These are phyloP conservation scores for Emericellopsis atlantica DNA, from an alignment of 2,329 filamentous ascomycete species.

Conservation along the genomic window DNA sequence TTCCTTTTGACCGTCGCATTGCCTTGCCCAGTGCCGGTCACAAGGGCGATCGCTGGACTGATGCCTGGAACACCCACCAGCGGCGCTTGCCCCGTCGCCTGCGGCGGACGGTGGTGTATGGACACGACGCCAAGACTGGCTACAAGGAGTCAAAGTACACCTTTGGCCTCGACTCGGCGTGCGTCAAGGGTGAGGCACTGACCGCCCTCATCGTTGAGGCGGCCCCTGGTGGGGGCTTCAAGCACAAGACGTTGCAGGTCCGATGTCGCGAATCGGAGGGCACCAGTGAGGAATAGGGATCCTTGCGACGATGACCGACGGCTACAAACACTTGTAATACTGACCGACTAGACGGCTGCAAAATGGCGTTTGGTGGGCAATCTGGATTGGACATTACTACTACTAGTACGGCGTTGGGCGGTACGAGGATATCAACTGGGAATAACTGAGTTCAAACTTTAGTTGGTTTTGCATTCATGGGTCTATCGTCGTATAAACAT, in stretches of 20 bases:
- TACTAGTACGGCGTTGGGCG: no score
- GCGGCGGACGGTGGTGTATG: conserved; percentile 66
- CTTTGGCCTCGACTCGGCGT: conserved; percentile 77
- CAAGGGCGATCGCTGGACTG: conserved; percentile 54
- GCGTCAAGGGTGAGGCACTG: conserved; percentile 62
- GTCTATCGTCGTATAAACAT: no score
- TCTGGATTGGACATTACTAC: no score
- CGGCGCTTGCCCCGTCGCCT: conserved; percentile 13
- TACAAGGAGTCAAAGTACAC: conserved; percentile 52
- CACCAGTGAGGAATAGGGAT: no score
- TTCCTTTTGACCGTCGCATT: conserved; percentile 14
- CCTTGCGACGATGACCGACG: no score
- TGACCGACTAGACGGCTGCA: no score
- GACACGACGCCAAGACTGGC: conserved; percentile 68
- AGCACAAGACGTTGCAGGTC: conserved; percentile 26
- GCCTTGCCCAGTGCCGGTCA: conserved; percentile 26
- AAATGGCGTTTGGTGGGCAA: no score
- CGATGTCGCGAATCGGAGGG: conserved; percentile 15
- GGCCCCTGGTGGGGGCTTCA: conserved; percentile 14
- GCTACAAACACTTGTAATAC: no score
- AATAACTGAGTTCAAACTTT: no score
- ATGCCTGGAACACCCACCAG: conserved; percentile 45
- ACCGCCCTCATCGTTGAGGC: conserved; percentile 65
- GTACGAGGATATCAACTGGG: no score
- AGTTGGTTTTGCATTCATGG: no score